phyloP scores from a whole-genome alignment of 768 basidiomycete genomes.

The Naganishia friedmannii region DNA sequence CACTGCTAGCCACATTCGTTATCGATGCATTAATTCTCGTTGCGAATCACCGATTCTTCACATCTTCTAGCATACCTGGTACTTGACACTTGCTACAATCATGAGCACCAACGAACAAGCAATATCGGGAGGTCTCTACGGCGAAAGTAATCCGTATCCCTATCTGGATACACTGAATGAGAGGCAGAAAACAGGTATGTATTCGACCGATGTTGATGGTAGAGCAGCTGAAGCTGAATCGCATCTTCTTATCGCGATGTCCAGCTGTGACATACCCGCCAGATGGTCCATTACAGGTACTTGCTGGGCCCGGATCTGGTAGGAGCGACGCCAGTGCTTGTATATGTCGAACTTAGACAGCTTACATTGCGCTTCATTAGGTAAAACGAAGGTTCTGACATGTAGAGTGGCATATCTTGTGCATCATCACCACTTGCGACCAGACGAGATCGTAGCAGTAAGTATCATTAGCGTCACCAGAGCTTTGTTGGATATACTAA shows the following conservation, averaged over 20 bases:
- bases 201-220: too few species aligned
- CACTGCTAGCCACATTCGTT: background rate
- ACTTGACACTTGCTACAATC: background rate
- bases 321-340: slow-evolving; percentile 49
- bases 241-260: background rate
- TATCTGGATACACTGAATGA: slow-evolving; percentile 19
- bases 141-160: background rate
- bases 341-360: slow-evolving; percentile 1
- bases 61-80: background rate
- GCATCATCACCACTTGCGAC: slow-evolving; percentile 41
- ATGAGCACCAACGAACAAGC: background rate
- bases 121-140: background rate
- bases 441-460: slow-evolving; percentile 47
- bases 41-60: background rate
- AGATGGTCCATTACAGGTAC: slow-evolving; percentile 66
- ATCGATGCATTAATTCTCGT: background rate
- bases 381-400: slow-evolving; percentile 54
- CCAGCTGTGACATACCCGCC: slow-evolving; percentile 68
- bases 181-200: slow-evolving; percentile 19
- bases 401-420: slow-evolving; percentile 52
- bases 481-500: background rate
- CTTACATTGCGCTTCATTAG: background rate
- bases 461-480: background rate
- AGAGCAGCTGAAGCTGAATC: background rate
- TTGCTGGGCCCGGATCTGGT: slow-evolving; percentile 71